phyloP scores from a whole-genome alignment of 2,329 filamentous ascomycete genomes.

The Colletotrichum acutatum region DNA sequence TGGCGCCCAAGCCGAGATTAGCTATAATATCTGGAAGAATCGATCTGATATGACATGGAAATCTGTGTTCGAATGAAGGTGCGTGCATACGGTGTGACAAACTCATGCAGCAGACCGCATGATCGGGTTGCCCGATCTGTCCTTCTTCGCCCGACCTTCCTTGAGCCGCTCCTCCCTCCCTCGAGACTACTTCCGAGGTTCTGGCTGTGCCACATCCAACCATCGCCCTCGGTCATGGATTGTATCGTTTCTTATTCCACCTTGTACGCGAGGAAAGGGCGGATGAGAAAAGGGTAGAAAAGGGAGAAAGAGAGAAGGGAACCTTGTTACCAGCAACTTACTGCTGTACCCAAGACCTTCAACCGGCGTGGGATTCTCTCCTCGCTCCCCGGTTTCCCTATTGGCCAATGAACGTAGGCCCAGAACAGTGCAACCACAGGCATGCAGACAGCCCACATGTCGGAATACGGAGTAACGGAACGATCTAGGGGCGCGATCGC shows the following conservation, averaged over 20 bases:
- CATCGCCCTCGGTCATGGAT: neutral
- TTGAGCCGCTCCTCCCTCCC: neutral
- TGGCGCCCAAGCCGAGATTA: neutral
- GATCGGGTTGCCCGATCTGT: neutral
- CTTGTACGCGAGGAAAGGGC: neutral
- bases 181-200: neutral
- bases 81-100: neutral
- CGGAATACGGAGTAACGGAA: neutral
- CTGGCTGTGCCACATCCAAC: neutral
- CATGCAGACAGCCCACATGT: neutral
- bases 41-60: neutral
- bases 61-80: neutral
- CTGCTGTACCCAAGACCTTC: neutral
- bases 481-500: neutral
- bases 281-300: neutral
- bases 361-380: neutral
- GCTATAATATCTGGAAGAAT: conserved; percentile 5
- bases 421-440: no score
- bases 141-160: neutral
- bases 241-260: neutral
- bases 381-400: neutral
- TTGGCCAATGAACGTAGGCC: neutral
- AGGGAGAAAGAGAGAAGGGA: neutral
- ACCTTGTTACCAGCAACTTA: neutral
- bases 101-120: neutral